Evolutionary conservation across 371 early-diverging fungal species (phyloP).

Genomic region (Apophysomyces sp.): DNA sequence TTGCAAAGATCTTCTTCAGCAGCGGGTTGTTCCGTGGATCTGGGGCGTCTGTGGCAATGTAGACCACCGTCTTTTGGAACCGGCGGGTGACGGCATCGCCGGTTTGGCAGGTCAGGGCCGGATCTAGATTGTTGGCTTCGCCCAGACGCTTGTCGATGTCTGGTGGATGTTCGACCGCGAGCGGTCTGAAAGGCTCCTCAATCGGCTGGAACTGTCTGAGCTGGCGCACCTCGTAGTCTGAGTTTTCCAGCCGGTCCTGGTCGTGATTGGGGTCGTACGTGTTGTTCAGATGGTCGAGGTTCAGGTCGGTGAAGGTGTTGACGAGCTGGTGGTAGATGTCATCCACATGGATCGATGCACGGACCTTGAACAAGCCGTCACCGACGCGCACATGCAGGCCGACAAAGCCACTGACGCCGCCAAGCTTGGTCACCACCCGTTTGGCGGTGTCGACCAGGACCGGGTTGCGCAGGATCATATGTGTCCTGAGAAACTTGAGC

Average conservation of each 20-base stretch:
- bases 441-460: slow-evolving; percentile 38
- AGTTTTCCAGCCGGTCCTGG: slow-evolving; percentile 38
- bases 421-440: slow-evolving; percentile 42
- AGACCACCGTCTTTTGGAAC: slow-evolving; percentile 39
- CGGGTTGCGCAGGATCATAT: slow-evolving; percentile 54
- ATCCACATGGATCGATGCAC: slow-evolving; percentile 44
- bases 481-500: slow-evolving; percentile 34
- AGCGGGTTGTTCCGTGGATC: slow-evolving; percentile 53
- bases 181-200: slow-evolving; percentile 17
- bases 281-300: slow-evolving; percentile 23
- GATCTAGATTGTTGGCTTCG: slow-evolving; percentile 11
- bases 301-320: slow-evolving; percentile 37
- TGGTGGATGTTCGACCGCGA: slow-evolving; percentile 35
- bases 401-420: slow-evolving; percentile 39
- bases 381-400: slow-evolving; percentile 58
- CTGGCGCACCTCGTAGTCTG: slow-evolving; percentile 41
- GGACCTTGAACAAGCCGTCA: slow-evolving; percentile 49
- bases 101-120: slow-evolving; percentile 12
- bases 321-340: slow-evolving; percentile 46
- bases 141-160: slow-evolving; percentile 26
- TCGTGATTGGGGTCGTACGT: slow-evolving; percentile 31
- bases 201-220: slow-evolving; percentile 18
- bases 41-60: slow-evolving; percentile 61
- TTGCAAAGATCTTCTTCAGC: slow-evolving; percentile 55
- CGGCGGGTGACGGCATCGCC: slow-evolving; percentile 7